These are phyloP conservation scores for Chalciporus chontae DNA, from an alignment of 768 basidiomycete species.

Conservation along the genomic window DNA sequence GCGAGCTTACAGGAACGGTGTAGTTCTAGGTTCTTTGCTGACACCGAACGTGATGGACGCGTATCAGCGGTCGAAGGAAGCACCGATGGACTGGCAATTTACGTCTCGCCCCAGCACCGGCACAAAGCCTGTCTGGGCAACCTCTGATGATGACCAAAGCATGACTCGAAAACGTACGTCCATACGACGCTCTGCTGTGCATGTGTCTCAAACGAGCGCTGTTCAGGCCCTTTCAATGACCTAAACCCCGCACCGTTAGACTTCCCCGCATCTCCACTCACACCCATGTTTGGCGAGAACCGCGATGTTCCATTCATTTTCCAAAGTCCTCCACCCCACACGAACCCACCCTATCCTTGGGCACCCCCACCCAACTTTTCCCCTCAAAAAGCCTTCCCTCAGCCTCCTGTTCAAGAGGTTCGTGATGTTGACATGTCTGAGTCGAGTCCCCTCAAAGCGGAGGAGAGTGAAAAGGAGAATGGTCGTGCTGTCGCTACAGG, in stretches of 20 bases:
- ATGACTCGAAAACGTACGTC: slow-evolving; percentile 70
- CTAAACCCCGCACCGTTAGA: slow-evolving; percentile 35
- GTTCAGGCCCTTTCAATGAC: slow-evolving; percentile 42
- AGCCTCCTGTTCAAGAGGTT: slow-evolving; percentile 41
- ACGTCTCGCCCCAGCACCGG: slow-evolving; percentile 58
- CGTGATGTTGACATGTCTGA: slow-evolving; percentile 78
- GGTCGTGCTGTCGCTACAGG: slow-evolving; percentile 59
- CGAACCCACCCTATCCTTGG: slow-evolving; percentile 54
- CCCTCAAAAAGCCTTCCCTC: slow-evolving; percentile 56
- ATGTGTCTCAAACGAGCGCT: slow-evolving; percentile 28
- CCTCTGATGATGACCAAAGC: slow-evolving; percentile 40
- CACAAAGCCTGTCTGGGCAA: slow-evolving; percentile 58
- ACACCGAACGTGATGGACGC: slow-evolving; percentile 20
- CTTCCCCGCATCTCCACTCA: slow-evolving; percentile 33
- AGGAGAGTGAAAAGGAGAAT: slow-evolving; percentile 39
- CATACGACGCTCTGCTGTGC: slow-evolving; percentile 22
- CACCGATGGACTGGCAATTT: slow-evolving; percentile 89
- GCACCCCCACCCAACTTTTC: slow-evolving; percentile 60
- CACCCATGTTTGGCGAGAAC: slow-evolving; percentile 62
- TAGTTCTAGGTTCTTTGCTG: neutral
- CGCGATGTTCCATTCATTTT: slow-evolving; percentile 74
- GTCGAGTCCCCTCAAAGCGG: slow-evolving; percentile 52
- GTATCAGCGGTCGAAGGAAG: slow-evolving; percentile 60
- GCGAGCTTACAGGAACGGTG: neutral
- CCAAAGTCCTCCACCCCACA: slow-evolving; percentile 46